Conservation (phyloP, 2,329 filamentous ascomycete species). For the Hyphodiscus sp. region DNA sequence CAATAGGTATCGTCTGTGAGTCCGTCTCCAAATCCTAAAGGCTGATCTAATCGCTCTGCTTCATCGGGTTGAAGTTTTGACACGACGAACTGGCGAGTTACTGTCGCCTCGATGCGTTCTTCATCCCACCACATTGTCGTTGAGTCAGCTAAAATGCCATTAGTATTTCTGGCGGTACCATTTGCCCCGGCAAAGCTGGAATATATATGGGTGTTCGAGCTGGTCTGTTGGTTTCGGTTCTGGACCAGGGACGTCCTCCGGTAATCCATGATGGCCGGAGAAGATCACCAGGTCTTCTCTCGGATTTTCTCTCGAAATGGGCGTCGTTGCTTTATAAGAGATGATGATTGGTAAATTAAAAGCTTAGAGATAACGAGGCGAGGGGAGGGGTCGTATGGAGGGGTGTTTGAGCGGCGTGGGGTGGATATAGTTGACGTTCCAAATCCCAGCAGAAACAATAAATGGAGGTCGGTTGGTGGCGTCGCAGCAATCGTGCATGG, state of each 20-base stretch:
- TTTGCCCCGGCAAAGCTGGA: constrained; percentile 24
- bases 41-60: constrained; percentile 53
- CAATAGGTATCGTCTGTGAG: constrained; percentile 69
- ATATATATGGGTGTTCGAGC: constrained; percentile 25
- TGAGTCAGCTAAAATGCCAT: constrained; percentile 24
- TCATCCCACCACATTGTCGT: constrained; percentile 62
- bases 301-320: not conserved
- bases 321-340: not conserved
- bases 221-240: constrained; percentile 17
- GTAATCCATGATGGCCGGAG: constrained; percentile 24
- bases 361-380: constrained; percentile 19
- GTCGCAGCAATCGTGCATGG: constrained; percentile 5
- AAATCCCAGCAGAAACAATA: constrained; percentile 1
- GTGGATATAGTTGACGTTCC: constrained; percentile 10
- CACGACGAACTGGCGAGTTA: constrained; percentile 61
- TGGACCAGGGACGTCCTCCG: constrained; percentile 23
- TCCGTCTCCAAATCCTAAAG: constrained; percentile 59
- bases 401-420: constrained; percentile 16
- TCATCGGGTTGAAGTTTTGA: constrained; percentile 59
- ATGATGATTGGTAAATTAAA: constrained; percentile 15
- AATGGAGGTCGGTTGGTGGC: constrained; percentile 3
- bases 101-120: constrained; percentile 60
- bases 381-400: constrained; percentile 3
- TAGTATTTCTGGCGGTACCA: constrained; percentile 11
- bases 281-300: not conserved